These are phyloP conservation scores for Postia placenta DNA, from an alignment of 768 basidiomycete species.

Conservation along the genomic window DNA sequence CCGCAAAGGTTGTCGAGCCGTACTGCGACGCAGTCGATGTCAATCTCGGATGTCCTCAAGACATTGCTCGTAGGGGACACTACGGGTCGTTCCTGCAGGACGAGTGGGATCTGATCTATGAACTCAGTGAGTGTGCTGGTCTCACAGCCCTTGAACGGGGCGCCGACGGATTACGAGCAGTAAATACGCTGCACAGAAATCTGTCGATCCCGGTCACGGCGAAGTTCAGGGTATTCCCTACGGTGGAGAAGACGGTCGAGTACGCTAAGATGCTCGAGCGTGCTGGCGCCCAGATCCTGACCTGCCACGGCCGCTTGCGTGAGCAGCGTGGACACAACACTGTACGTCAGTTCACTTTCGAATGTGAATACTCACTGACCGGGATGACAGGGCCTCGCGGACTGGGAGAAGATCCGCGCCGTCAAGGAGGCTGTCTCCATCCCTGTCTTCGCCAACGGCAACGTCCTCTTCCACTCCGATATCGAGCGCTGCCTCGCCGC, in stretches of 20 bases:
- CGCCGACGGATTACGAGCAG: too few relatives aligned
- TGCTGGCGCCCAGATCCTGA: constrained; percentile 92
- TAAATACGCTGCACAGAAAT: constrained; percentile 79
- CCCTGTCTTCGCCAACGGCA: constrained; percentile 97
- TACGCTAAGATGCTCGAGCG: constrained; percentile 96
- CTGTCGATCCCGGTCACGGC: constrained; percentile 92
- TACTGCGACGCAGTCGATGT: constrained; percentile 93
- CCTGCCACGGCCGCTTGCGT: constrained; percentile 86
- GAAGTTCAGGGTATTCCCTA: constrained; percentile 90
- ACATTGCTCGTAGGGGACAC: constrained; percentile 80
- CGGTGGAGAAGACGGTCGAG: constrained; percentile 79
- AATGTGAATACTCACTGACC: not conserved
- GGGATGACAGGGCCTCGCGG: constrained; percentile 75
- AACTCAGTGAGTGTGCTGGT: constrained; percentile 56
- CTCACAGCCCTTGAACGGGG: too few relatives aligned
- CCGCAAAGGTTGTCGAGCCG: constrained; percentile 70
- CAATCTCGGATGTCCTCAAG: constrained; percentile 93
- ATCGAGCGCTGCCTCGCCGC: constrained; percentile 69
- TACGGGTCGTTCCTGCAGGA: constrained; percentile 94
- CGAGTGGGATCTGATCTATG: constrained; percentile 86
- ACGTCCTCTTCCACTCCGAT: constrained; percentile 85
- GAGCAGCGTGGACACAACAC: constrained; percentile 88
- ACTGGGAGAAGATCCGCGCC: constrained; percentile 84
- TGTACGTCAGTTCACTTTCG: constrained; percentile 30
- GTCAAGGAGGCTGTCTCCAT: constrained; percentile 88